Evolutionary conservation across 2,329 filamentous ascomycete genomes (phyloP).

Genomic region (Penicillium sp.): DNA sequence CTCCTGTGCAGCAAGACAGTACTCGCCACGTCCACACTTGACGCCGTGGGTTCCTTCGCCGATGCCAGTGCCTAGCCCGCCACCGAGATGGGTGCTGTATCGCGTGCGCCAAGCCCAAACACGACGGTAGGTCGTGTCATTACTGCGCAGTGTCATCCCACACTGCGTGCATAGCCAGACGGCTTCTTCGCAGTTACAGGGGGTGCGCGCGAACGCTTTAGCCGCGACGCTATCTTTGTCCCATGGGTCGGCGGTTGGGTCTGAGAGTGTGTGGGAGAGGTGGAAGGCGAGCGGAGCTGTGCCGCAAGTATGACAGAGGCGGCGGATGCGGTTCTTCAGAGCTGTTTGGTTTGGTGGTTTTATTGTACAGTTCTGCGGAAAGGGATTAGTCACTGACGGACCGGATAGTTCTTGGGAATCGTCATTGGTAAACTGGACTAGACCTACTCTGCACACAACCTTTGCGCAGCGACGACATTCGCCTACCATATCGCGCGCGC

Average conservation of each 20-base stretch:
- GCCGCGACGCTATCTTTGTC: constrained; percentile 27
- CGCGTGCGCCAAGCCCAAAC: constrained; percentile 89
- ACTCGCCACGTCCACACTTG: constrained; percentile 73
- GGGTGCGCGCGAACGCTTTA: constrained; percentile 50
- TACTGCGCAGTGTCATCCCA: constrained; percentile 61
- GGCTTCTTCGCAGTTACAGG: constrained; percentile 54
- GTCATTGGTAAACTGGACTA: constrained; percentile 11
- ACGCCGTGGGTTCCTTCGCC: constrained; percentile 86
- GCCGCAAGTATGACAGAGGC: constrained; percentile 72
- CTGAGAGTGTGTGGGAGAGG: constrained; percentile 24
- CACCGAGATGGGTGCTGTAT: constrained; percentile 72
- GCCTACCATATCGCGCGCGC: constrained; percentile 81
- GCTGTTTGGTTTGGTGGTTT: constrained; percentile 69
- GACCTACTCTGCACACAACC: constrained; percentile 76
- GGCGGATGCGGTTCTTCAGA: constrained; percentile 71
- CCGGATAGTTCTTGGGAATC: no score
- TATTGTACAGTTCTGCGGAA: constrained; percentile 74
- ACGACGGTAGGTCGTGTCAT: constrained; percentile 57
- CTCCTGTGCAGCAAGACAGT: constrained; percentile 71
- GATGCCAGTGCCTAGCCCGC: constrained; percentile 77
- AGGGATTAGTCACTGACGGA: background rate
- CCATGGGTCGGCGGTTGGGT: constrained; percentile 25
- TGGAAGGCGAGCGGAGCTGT: constrained; percentile 59
- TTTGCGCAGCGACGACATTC: constrained; percentile 74
- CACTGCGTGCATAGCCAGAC: constrained; percentile 87